A percentile compares a stretch with the other conserved stretches of the same genome.
phyloP scores from a whole-genome alignment of 2,329 filamentous ascomycete genomes.

The Dactylella cylindrospora region DNA sequence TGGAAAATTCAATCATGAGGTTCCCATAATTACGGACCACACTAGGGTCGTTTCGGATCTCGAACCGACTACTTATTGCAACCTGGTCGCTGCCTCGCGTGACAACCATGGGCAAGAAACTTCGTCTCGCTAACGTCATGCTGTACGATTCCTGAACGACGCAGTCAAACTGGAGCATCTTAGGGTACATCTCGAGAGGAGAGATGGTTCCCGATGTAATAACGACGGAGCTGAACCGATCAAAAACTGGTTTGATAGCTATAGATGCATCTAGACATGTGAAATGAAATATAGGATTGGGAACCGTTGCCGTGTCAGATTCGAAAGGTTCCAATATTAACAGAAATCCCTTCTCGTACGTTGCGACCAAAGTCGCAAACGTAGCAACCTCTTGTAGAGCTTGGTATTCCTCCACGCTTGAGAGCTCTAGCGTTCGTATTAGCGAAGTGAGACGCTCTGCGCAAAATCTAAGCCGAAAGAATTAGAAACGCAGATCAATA shows the following conservation, averaged over 20 bases:
- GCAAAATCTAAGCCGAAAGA: constrained; percentile 65
- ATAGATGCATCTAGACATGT: constrained; percentile 96
- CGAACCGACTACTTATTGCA: constrained; percentile 87
- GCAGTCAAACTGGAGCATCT: constrained; percentile 91
- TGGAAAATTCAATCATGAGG: constrained; percentile 89
- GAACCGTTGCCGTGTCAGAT: constrained; percentile 89
- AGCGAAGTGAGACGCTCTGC: constrained; percentile 92
- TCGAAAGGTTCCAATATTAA: constrained; percentile 97
- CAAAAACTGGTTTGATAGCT: constrained; percentile 95
- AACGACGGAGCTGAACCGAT: constrained; percentile 95
- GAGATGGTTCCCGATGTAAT: constrained; percentile 98
- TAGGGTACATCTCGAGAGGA: constrained; percentile 96
- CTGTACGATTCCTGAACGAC: constrained; percentile 96
- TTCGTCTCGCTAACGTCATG: constrained; percentile 90
- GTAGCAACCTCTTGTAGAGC: constrained; percentile 95
- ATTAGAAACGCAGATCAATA: constrained; percentile 4
- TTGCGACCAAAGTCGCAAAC: constrained; percentile 92
- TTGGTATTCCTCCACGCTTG: constrained; percentile 97
- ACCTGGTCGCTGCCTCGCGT: constrained; percentile 93
- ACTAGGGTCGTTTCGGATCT: constrained; percentile 90
- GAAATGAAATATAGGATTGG: constrained; percentile 95
- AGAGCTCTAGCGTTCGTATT: constrained; percentile 89
- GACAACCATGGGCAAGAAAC: constrained; percentile 98
- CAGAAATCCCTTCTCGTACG: constrained; percentile 93
- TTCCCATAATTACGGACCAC: constrained; percentile 98